Base-by-base conservation (phyloP, 805 yeast species). In the Lipomyces orientalis region DNA sequence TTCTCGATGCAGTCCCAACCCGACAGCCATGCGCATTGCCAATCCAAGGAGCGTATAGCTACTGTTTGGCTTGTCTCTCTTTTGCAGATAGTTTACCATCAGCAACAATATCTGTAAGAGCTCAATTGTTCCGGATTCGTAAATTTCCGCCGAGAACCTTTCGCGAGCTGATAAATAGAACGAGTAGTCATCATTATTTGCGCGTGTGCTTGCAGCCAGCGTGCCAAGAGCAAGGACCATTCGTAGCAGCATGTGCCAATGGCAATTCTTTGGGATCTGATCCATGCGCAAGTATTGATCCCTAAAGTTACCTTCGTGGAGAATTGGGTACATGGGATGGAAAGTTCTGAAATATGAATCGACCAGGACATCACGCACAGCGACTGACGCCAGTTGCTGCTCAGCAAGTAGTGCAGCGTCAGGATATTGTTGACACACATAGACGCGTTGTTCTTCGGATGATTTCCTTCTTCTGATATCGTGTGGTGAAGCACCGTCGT, bases 101-200 rank as follows among this genome's bases (percentile, higher is more conserved):
- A 57, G 57, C 22, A 57, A 29, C 19, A 29, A 16, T 19, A 29
- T 29, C 60, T 57, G 60, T 4, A 57, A 7, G 22, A 16, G n/a
- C 51, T 25, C 43, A 29, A 57, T 16, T 14, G 43, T 57, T 14
- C 54, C 60, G 22, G 29, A 22, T 33, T 57, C 60, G 22, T 35
- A 25, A 14, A 57, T 22, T 37, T 33, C 60, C 56, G 77, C 78
- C 60, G 78, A 77, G 54, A 86, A 66, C 65, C 79, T 77, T 12
- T 79, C 77, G 74, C 85, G 81, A 14, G 87, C 86, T 68, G 85
- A 87, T 65, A 86, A 86, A 64, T 83, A 79, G 33, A 85, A 68
- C 73, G 86, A 88, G n/a, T 14, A 54, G 19, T 54, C 57, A 22
- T 57, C 60, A 57, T 29, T 57, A 22, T 25, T 25, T 25, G 54